Base-by-base conservation (phyloP, 176 grass and related monocot genomes). In the Otatea glauca region DNA sequence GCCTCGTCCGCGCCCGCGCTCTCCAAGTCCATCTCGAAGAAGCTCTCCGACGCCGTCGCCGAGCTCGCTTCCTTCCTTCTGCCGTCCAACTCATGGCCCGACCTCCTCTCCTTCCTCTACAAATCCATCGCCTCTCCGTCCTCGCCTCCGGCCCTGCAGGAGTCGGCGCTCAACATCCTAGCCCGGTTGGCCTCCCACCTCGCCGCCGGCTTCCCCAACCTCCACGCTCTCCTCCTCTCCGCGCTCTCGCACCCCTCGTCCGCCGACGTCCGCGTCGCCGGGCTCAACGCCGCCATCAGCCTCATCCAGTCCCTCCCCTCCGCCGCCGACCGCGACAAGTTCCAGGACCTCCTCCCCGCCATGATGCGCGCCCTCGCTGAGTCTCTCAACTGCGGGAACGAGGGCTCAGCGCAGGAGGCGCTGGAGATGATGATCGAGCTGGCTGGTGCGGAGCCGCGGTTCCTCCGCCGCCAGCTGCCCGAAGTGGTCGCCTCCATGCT, bases 381-480 rank as follows among this genome's bases (percentile, higher is more conserved):
- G 65, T 93, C 91, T 2, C 89, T 98, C 72, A 98, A 98, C 81
- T 95, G 89, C 24, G 89, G 93, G 38, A 92, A 98, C n/a, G 96
- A 98, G 70, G 93, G 91, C 44, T 88, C 96, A 4, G 96, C 96
- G 1, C 96, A 95, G 89, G 93, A 95, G 74, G 96, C 96, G 12
- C 88, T 98, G 1, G 96, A 98, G 89, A 90, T 98, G 87, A 94
- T 98, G 77, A 86, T 98, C 2, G 96, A 98, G 71, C 91, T 98
- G 25, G 96, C 93, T 0, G 93, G 93, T 3, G 68, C 93, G 0
- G 93, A 98, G 63, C 96, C 96, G 0, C 85, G 89, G 0, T 98
- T 98, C 86, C 89, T 98, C 10, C 96, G 96, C 27, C 88, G 93
- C 59, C 96, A 98, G 89, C 92, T 98, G 60, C 83, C 89, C 0